Evolutionary conservation across 176 grass and related monocot species (phyloP), one percentile per base, ranked within the genome.

Genomic region (Chrysopogon serrulatus): DNA sequence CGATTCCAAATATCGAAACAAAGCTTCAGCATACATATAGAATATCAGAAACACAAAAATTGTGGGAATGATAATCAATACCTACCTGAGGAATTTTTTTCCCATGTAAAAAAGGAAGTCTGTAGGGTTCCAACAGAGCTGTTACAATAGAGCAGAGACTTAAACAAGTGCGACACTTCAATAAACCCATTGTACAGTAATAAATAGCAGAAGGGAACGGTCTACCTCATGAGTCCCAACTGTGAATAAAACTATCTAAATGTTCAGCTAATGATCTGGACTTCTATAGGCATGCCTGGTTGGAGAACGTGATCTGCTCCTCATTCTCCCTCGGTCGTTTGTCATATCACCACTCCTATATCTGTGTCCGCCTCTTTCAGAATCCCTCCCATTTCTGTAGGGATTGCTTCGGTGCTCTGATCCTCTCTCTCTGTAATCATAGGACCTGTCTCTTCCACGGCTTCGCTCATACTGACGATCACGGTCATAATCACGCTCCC

Each of bases 271-370:
- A 59, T 86, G 75, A 91, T 80, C 79, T 84, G 88, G 87, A 77
- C 86, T 89, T 90, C 88, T 83, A 73, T 89, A 87, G 63, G 82
- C 84, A 93, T 82, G 92, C 80, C 87, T 89, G 54, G 78, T 61
- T 62, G 95, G 92, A 90, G 95, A 95, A 70, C 81, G 85, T 67
- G 95, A 98, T 39, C 89, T 91, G 75, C 95, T 98, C 68, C 86
- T 88, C 77, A 45, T 78, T 65, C 84, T 76, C 64, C 77, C 67
- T 65, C 86, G 83, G 63, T 88, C 69, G 1, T 71, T 87, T 79
- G 51, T 69, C 80, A 68, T 40, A 76, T 85, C 91, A 26, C 84
- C 74, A 82, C 80, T 85, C 79, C 95, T 93, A 60, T 93, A 83
- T 70, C 82, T 84, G 27, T 85, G 60, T 2, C 87, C 90, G 44